A percentile compares a stretch with the other conserved stretches of the same genome.
Evolutionary conservation across 1,284 basidiomycete genomes (phyloP).

Genomic region (Schizophyllum amplum): DNA sequence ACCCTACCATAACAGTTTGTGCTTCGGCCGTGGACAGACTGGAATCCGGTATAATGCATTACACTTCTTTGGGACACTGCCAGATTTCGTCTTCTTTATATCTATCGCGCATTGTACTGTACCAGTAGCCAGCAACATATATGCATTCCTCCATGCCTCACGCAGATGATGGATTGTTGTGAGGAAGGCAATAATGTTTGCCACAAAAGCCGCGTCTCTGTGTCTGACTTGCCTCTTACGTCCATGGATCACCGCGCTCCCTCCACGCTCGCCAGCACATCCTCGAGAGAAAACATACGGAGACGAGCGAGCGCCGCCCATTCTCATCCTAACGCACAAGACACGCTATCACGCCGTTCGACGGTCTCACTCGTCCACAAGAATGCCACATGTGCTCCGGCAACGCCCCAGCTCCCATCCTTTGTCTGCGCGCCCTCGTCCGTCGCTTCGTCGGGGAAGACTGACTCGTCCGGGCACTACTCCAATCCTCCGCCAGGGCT

Average conservation of each 20-base stretch:
- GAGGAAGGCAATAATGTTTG: too few relatives aligned
- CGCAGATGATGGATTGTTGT: too few relatives aligned
- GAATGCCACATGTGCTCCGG: neutral
- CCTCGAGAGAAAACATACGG: conserved; percentile 4
- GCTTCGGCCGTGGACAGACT: neutral
- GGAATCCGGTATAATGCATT: neutral
- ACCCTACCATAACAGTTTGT: neutral
- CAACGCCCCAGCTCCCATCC: neutral
- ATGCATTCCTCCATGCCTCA: neutral
- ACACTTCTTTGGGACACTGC: neutral
- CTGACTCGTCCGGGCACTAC: neutral
- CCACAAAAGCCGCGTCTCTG: neutral
- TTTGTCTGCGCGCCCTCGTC: neutral
- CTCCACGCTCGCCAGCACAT: conserved; percentile 1
- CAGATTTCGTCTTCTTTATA: neutral
- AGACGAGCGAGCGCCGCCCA: conserved; percentile 7
- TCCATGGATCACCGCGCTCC: conserved; percentile 10
- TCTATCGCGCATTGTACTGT: neutral
- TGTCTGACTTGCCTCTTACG: neutral
- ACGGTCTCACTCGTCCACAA: conserved; percentile 1
- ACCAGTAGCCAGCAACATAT: neutral
- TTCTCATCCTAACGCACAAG: neutral
- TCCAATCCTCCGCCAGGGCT: neutral
- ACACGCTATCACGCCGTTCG: neutral
- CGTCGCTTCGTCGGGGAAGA: neutral